These are phyloP conservation scores for Oldenlandia corymbosa DNA, from an alignment of 257 asterid genomes.

Conservation along the genomic window DNA sequence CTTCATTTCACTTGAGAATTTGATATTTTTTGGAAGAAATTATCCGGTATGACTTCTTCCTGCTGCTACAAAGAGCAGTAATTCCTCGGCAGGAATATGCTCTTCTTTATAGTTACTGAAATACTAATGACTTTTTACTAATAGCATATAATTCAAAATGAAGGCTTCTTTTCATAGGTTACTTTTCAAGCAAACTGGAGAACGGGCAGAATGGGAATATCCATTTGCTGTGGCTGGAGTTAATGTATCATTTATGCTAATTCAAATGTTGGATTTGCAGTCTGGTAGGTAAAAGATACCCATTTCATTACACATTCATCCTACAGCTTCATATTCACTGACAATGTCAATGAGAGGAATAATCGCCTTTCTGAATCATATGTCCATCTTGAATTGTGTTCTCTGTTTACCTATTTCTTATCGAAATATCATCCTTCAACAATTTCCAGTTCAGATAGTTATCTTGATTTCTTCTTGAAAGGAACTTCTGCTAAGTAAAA, in stretches of 20 bases:
- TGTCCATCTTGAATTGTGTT: neutral
- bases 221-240: constrained; percentile 96
- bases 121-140: constrained; percentile 36
- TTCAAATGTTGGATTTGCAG: constrained; percentile 81
- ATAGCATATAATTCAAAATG: constrained; percentile 47
- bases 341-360: neutral
- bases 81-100: constrained; percentile 10
- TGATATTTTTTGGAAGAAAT: constrained; percentile 66
- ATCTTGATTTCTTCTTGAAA: no score
- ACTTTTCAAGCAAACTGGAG: constrained; percentile 68
- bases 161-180: constrained; percentile 85
- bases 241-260: constrained; percentile 77
- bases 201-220: constrained; percentile 84
- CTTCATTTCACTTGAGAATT: constrained; percentile 86
- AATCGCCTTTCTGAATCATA: neutral
- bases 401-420: neutral
- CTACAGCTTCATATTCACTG: neutral
- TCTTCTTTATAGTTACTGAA: constrained; percentile 2
- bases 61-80: constrained; percentile 23
- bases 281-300: constrained; percentile 42
- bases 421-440: no score
- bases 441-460: no score
- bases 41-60: constrained; percentile 65
- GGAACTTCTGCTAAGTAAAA: no score
- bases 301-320: neutral